phyloP scores from a whole-genome alignment of 2,329 filamentous ascomycete species.

The Neofusicoccum kwambonambiense region DNA sequence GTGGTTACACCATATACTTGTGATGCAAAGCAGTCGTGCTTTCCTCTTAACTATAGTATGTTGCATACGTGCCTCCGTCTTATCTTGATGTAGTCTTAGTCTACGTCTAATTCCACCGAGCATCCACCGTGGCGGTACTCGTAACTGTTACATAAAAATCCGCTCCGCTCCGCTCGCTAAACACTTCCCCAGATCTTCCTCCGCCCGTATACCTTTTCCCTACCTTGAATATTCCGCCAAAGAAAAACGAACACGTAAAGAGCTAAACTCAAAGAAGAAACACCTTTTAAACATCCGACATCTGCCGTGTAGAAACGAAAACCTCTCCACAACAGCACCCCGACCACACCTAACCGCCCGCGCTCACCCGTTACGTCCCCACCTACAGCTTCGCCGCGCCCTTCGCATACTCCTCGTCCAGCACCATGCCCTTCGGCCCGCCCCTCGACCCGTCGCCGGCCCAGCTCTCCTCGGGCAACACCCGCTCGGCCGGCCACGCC shows the following conservation, averaged over 20 bases:
- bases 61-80: no score
- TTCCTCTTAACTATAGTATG: no score
- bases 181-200: neutral
- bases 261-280: neutral
- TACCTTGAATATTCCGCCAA: neutral
- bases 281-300: no score
- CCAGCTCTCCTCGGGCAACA: conserved; percentile 35
- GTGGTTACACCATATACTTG: no score
- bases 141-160: neutral
- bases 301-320: no score
- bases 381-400: conserved; percentile 24
- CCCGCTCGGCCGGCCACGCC: conserved; percentile 47
- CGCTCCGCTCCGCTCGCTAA: conserved; percentile 13
- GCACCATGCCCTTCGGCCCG: conserved; percentile 37
- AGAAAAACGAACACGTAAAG: neutral
- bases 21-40: no score
- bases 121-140: neutral
- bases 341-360: no score
- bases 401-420: conserved; percentile 43
- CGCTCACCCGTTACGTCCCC: neutral
- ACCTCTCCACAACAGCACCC: no score
- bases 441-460: conserved; percentile 39
- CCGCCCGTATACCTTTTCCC: neutral
- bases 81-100: no score
- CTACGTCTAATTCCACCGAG: neutral